phyloP scores from a whole-genome alignment of 1,284 basidiomycete species.

The Garcileccinum viscosum region DNA sequence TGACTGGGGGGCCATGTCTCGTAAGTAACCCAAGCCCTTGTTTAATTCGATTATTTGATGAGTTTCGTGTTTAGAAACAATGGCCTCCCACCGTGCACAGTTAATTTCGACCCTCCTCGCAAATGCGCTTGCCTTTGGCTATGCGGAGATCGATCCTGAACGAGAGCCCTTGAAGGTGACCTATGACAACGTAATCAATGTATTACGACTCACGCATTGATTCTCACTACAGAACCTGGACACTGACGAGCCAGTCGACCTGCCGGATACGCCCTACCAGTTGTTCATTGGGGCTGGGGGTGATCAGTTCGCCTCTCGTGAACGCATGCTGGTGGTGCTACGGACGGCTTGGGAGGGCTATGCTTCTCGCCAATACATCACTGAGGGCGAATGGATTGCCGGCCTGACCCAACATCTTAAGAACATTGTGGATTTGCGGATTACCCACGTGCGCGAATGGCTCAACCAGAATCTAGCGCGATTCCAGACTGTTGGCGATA shows the following conservation, averaged over 20 bases:
- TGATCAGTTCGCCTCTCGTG: conserved; percentile 34
- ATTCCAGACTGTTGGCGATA: conserved; percentile 42
- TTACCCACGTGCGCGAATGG: conserved; percentile 57
- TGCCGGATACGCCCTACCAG: conserved; percentile 40
- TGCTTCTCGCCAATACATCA: conserved; percentile 35
- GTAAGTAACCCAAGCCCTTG: conserved; percentile 42
- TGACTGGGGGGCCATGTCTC: conserved; percentile 67
- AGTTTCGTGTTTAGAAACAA: conserved; percentile 50
- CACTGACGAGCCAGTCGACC: conserved; percentile 46
- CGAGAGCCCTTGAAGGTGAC: conserved; percentile 56
- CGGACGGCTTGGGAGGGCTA: conserved; percentile 41
- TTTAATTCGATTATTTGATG: not conserved
- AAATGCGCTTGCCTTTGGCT: conserved; percentile 53
- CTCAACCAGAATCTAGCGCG: conserved; percentile 52
- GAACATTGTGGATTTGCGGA: conserved; percentile 45
- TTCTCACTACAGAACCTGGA: conserved; percentile 52
- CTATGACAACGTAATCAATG: fast-evolving
- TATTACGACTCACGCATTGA: not conserved
- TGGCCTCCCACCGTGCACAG: conserved; percentile 60
- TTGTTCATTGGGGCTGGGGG: conserved; percentile 44
- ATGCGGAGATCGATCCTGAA: conserved; percentile 51
- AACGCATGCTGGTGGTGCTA: conserved; percentile 39
- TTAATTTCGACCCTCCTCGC: conserved; percentile 48
- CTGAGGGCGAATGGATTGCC: conserved; percentile 50
- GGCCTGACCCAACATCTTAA: conserved; percentile 47